A percentile compares a stretch with the other conserved stretches of the same genome.
Evolutionary conservation across 2,329 filamentous ascomycete species (phyloP).

Genomic region (Penicillium sp.): DNA sequence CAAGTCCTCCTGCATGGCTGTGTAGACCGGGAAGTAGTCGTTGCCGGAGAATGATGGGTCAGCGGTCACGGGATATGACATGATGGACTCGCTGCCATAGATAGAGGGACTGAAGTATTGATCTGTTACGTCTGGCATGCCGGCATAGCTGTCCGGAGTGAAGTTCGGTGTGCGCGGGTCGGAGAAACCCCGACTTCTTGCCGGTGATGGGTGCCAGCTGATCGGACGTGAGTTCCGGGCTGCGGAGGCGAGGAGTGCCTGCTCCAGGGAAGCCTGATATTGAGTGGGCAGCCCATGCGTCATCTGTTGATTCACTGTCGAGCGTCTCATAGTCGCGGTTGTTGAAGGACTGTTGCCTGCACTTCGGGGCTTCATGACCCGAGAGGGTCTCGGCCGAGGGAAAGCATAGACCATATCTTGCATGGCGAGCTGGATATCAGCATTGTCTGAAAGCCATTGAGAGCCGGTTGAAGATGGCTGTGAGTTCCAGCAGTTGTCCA

Average conservation of each 20-base stretch:
- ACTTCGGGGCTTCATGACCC: conserved; percentile 63
- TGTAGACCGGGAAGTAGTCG: conserved; percentile 22
- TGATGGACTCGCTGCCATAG: conserved; percentile 20
- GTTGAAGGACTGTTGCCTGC: conserved; percentile 64
- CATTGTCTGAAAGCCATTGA: conserved; percentile 26
- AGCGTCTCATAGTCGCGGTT: conserved; percentile 49
- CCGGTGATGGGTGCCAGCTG: conserved; percentile 70
- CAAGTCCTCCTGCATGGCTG: conserved; percentile 20
- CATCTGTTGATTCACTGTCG: conserved; percentile 49
- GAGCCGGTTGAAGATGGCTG: conserved; percentile 27
- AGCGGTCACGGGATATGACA: conserved; percentile 24
- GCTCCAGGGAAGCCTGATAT: conserved; percentile 46
- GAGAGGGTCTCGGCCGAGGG: conserved; percentile 49
- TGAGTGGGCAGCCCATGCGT: conserved; percentile 43
- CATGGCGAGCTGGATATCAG: conserved; percentile 24
- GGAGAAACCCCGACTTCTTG: conserved; percentile 32
- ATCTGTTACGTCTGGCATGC: conserved; percentile 17
- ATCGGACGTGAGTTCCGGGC: conserved; percentile 55
- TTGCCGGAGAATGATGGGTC: conserved; percentile 21
- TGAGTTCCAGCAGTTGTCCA: conserved; percentile 32
- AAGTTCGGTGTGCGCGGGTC: conserved; percentile 22
- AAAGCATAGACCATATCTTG: conserved; percentile 47
- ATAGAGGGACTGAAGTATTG: conserved; percentile 19
- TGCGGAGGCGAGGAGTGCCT: conserved; percentile 38
- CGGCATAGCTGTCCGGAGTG: conserved; percentile 19